A percentile compares a stretch with the other conserved stretches of the same genome.
phyloP scores from a whole-genome alignment of 495 filamentous ascomycete genomes.

The Cenococcum geophilum region DNA sequence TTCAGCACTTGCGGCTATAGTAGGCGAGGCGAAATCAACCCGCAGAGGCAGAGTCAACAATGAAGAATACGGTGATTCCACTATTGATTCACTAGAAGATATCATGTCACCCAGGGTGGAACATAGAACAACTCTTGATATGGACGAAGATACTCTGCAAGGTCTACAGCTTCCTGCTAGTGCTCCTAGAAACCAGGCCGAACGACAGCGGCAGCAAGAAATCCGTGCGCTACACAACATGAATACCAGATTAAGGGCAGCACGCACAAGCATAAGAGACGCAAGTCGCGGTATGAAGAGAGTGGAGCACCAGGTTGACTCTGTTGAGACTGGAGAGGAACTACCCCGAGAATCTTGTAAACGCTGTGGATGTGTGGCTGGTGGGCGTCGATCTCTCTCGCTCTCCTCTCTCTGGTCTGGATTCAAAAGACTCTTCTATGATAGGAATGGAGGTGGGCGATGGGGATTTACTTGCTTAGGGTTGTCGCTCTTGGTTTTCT shows the following conservation, averaged over 20 bases:
- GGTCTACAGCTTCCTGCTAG: constrained; percentile 16
- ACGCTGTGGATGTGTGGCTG: constrained; percentile 21
- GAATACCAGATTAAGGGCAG: constrained; percentile 35
- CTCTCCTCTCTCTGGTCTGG: constrained; percentile 11
- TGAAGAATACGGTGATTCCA: constrained; percentile 49
- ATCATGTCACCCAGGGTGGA: constrained; percentile 38
- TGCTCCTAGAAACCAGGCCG: constrained; percentile 21
- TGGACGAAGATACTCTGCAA: constrained; percentile 37
- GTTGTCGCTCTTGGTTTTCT: constrained; percentile 15
- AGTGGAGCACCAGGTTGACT: constrained; percentile 34
- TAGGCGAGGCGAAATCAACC: constrained; percentile 46
- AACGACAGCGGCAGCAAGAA: constrained; percentile 36
- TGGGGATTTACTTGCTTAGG: constrained; percentile 24
- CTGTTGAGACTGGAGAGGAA: constrained; percentile 16
- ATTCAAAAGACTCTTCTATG: constrained; percentile 21
- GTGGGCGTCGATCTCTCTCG: constrained; percentile 1
- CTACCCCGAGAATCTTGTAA: constrained; percentile 14
- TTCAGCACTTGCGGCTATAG: constrained; percentile 44
- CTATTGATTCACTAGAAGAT: constrained; percentile 56
- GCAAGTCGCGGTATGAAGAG: constrained; percentile 35
- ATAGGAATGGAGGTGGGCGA: constrained; percentile 2
- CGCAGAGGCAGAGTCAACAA: constrained; percentile 12
- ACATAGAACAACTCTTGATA: constrained; percentile 12
- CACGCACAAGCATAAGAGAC: constrained; percentile 38
- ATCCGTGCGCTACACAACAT: constrained; percentile 33